Conservation (phyloP, 768 basidiomycete genomes). For the Calocybe indica region DNA sequence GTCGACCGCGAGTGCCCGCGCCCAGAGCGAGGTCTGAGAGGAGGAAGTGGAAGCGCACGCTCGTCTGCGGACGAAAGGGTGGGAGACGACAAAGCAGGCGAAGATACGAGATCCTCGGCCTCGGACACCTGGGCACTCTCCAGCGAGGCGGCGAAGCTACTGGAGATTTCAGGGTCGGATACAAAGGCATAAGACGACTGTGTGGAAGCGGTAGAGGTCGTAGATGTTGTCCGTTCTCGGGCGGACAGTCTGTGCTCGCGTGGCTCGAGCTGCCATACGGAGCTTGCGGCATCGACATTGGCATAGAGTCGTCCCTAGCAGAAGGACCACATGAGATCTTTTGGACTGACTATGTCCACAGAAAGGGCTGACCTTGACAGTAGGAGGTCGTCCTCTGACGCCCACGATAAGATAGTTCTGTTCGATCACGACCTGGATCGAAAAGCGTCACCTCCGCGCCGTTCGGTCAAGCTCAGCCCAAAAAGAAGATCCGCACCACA, state of each 20-base stretch:
- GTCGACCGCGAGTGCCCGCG: slow-evolving; percentile 42
- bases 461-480: not conserved
- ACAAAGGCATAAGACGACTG: slow-evolving; percentile 79
- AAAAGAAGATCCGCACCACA: slow-evolving; percentile 28
- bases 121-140: slow-evolving; percentile 73
- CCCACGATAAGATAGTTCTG: slow-evolving; percentile 67
- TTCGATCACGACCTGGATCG: slow-evolving; percentile 62
- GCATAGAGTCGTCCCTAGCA: slow-evolving; percentile 69
- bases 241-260: slow-evolving; percentile 44
- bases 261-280: slow-evolving; percentile 81
- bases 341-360: not conserved
- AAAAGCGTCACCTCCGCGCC: not conserved
- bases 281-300: slow-evolving; percentile 56
- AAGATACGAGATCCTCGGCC: slow-evolving; percentile 54
- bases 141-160: slow-evolving; percentile 77
- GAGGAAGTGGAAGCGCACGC: slow-evolving; percentile 22
- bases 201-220: slow-evolving; percentile 68
- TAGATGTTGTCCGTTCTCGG: slow-evolving; percentile 71
- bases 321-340: not conserved
- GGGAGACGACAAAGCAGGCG: slow-evolving; percentile 60
- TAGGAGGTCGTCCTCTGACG: slow-evolving; percentile 61
- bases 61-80: slow-evolving; percentile 55
- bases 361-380: slow-evolving; percentile 55
- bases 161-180: slow-evolving; percentile 82
- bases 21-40: slow-evolving; percentile 22